phyloP scores from a whole-genome alignment of 1,284 basidiomycete genomes.

The Phellopilus nigrolimitatus region DNA sequence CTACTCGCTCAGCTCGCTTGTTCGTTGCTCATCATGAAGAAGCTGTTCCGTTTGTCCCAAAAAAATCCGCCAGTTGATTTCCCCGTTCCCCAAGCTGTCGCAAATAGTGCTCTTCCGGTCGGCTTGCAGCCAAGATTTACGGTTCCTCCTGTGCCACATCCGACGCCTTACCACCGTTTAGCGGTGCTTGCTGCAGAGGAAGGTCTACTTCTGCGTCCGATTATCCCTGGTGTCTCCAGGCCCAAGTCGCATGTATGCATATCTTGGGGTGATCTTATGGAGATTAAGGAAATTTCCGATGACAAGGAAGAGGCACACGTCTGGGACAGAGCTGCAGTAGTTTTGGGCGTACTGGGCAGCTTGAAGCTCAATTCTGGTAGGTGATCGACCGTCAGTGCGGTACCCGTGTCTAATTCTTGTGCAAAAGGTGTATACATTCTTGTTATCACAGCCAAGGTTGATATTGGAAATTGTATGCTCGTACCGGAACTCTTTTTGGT shows the following conservation, averaged over 20 bases:
- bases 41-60: slow-evolving; percentile 8
- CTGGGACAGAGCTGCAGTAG: slow-evolving; percentile 53
- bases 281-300: slow-evolving; percentile 48
- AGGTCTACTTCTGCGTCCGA: slow-evolving; percentile 62
- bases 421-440: slow-evolving; percentile 16
- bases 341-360: slow-evolving; percentile 70
- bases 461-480: slow-evolving; percentile 16
- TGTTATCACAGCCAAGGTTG: slow-evolving; percentile 18
- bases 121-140: slow-evolving; percentile 56
- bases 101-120: neutral
- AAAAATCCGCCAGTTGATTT: neutral
- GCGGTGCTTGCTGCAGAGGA: slow-evolving; percentile 49
- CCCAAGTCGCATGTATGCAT: slow-evolving; percentile 47
- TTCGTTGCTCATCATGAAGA: slow-evolving; percentile 19
- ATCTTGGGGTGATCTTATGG: slow-evolving; percentile 55
- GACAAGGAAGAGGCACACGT: slow-evolving; percentile 33
- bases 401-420: slow-evolving; percentile 5
- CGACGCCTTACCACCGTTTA: slow-evolving; percentile 64
- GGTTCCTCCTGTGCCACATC: slow-evolving; percentile 65
- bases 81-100: neutral
- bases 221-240: slow-evolving; percentile 34
- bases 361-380: slow-evolving; percentile 65
- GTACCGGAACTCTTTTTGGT: neutral
- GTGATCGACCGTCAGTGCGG: neutral
- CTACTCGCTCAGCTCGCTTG: no score